Evolutionary conservation across 768 basidiomycete genomes (phyloP), one percentile per base, ranked within the genome.

Genomic region (Phylloporus arenicola): DNA sequence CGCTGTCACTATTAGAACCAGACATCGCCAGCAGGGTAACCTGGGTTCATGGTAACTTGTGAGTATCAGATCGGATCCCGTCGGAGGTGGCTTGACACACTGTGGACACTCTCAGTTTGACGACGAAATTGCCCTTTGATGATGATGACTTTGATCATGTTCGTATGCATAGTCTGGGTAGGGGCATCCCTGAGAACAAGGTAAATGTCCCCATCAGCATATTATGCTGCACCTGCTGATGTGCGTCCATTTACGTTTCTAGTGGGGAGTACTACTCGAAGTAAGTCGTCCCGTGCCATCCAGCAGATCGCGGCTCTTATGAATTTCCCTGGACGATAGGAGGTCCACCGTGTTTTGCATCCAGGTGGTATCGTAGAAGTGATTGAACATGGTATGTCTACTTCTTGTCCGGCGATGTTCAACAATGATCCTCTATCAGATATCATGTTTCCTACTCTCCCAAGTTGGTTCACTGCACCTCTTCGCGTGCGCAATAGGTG

Each of bases 31-130:
- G 68, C 4, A 81, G 87, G 20, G 76, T 90, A 65, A 69, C 73
- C 57, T 90, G 86, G 86, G 71, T 77, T 20, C 82, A 88, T 57
- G 86, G 87, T 33, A 89, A 90, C 59, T 87, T 89, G 88, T 88
- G 64, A 61, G 78, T 63, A 20, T 19, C 41, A 25, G 47, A 29
- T 33, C n/a, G 30, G n/a, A 27, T 17, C 41, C 10, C 12, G 38
- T 49, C 38, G 7, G 33, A 46, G 24, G 17, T 43, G 24, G 20
- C 33, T 35, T 53, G 48, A 59, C 39, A 31, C 19, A 11, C 16
- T n/a, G n/a, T n/a, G n/a, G 4, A 20, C 38, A 4, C 16, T 47
- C 16, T 31, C 54, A 89, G 87, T 64, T 67, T 90, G 57, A 86
- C 86, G 42, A 86, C 80, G 11, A 84, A 76, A 57, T 72, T 90